Conservation (phyloP, 2,329 filamentous ascomycete species). For the Shiraia bambusicola region DNA sequence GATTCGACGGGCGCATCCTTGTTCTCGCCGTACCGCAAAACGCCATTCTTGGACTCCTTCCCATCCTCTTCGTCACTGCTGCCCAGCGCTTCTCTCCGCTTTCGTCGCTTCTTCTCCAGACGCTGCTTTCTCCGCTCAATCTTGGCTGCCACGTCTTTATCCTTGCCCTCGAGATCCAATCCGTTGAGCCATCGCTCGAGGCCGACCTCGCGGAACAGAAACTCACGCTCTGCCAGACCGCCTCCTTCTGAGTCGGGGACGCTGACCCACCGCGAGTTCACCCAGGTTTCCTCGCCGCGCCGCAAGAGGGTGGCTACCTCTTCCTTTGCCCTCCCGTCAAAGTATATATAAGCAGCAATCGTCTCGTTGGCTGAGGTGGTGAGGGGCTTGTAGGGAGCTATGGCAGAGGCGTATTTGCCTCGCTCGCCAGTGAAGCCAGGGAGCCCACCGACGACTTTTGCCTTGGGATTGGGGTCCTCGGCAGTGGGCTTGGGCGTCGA, state of each 20-base stretch:
- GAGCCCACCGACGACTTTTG: constrained; percentile 76
- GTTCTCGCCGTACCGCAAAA: constrained; percentile 79
- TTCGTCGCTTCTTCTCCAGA: constrained; percentile 83
- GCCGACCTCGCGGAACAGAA: constrained; percentile 94
- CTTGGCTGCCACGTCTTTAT: constrained; percentile 75
- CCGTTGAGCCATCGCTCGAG: constrained; percentile 96
- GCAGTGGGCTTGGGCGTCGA: constrained; percentile 79
- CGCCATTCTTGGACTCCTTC: constrained; percentile 50
- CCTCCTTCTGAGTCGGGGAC: constrained; percentile 88
- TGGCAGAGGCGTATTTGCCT: constrained; percentile 57
- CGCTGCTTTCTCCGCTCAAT: constrained; percentile 63
- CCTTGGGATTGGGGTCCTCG: constrained; percentile 75
- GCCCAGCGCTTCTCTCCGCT: constrained; percentile 62
- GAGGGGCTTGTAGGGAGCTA: constrained; percentile 86
- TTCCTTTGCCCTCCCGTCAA: constrained; percentile 91
- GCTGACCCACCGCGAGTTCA: constrained; percentile 97
- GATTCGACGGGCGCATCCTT: constrained; percentile 73
- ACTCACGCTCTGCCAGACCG: constrained; percentile 92
- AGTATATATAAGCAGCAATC: constrained; percentile 98
- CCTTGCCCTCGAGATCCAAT: constrained; percentile 85
- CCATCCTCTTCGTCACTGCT: constrained; percentile 52
- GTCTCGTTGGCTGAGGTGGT: constrained; percentile 94
- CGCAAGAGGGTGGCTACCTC: constrained; percentile 93
- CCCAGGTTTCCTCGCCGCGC: constrained; percentile 96
- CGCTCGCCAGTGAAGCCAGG: constrained; percentile 56